These are phyloP conservation scores for Tylopilus orsonianus DNA, from an alignment of 1,284 basidiomycete genomes.

Conservation along the genomic window DNA sequence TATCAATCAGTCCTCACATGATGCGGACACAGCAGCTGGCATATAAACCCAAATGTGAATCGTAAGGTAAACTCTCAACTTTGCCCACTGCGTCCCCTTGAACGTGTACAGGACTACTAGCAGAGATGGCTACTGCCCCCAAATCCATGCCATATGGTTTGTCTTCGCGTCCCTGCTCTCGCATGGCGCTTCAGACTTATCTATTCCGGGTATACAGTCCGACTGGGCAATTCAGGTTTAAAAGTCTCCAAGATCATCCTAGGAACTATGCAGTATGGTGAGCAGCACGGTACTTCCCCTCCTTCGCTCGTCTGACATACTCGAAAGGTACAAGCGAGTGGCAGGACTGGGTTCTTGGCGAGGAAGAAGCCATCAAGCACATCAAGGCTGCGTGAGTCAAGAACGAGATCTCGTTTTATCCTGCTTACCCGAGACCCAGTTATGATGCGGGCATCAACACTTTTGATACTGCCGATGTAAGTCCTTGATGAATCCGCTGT, in stretches of 20 bases:
- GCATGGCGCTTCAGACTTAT: background rate
- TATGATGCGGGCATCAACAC: constrained; percentile 63
- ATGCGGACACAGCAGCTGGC: background rate
- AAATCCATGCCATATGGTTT: constrained; percentile 21
- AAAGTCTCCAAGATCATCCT: constrained; percentile 50
- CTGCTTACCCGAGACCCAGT: constrained; percentile 24
- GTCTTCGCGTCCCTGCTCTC: background rate
- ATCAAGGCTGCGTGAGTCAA: constrained; percentile 49
- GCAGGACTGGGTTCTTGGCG: constrained; percentile 52
- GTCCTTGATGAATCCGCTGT: background rate
- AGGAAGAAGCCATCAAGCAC: constrained; percentile 55
- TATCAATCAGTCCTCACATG: constrained; percentile 3
- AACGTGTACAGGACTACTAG: background rate
- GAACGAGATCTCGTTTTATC: background rate
- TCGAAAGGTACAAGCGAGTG: constrained; percentile 31
- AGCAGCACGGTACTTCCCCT: constrained; percentile 9
- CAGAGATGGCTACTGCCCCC: constrained; percentile 2
- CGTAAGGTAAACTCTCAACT: too few species aligned
- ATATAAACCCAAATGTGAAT: too few species aligned
- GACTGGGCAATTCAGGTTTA: constrained; percentile 45
- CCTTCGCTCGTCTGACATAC: background rate
- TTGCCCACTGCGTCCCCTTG: background rate
- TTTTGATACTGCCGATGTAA: constrained; percentile 61
- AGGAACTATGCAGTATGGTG: constrained; percentile 42
- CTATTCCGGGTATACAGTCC: constrained; percentile 36